A percentile compares a stretch with the other conserved stretches of the same genome.
Evolutionary conservation across 768 basidiomycete genomes (phyloP).

Genomic region (Psilocybe cyanescens): DNA sequence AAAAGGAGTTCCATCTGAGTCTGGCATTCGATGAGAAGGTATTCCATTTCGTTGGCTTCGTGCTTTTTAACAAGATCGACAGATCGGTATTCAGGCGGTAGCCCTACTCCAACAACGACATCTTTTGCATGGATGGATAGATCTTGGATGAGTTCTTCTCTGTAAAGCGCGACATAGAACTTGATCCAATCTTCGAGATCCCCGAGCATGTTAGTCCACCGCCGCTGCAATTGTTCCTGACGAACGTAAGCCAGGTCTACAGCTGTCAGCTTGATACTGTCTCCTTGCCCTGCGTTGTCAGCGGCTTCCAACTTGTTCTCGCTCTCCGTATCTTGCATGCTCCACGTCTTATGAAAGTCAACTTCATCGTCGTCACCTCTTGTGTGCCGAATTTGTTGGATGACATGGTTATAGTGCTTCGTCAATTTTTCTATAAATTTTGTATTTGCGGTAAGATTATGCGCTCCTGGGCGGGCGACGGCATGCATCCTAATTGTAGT

Average conservation of each 20-base stretch:
- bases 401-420: constrained; percentile 5
- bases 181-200: constrained; percentile 6
- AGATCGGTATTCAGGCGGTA: not conserved
- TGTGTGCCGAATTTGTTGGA: not conserved
- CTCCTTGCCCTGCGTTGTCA: too few species aligned
- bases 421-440: constrained; percentile 5
- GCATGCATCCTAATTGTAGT: not conserved
- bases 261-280: not conserved
- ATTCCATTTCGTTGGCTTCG: constrained; percentile 11
- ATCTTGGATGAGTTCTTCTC: constrained; percentile 3
- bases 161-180: constrained; percentile 2
- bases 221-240: constrained; percentile 8
- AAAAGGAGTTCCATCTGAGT: not conserved
- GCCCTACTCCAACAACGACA: not conserved
- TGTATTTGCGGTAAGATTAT: constrained; percentile 9
- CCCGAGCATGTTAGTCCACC: not conserved
- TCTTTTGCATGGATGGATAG: not conserved
- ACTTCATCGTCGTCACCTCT: too few species aligned
- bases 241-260: constrained; percentile 5
- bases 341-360: constrained; percentile 7
- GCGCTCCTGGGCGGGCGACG: not conserved
- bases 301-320: too few species aligned
- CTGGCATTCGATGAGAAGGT: constrained; percentile 5
- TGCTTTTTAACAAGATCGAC: constrained; percentile 2
- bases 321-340: too few species aligned